Evolutionary conservation across 495 filamentous ascomycete genomes (phyloP), one percentile per base, ranked within the genome.

Genomic region (Barbatosphaeria neglecta): DNA sequence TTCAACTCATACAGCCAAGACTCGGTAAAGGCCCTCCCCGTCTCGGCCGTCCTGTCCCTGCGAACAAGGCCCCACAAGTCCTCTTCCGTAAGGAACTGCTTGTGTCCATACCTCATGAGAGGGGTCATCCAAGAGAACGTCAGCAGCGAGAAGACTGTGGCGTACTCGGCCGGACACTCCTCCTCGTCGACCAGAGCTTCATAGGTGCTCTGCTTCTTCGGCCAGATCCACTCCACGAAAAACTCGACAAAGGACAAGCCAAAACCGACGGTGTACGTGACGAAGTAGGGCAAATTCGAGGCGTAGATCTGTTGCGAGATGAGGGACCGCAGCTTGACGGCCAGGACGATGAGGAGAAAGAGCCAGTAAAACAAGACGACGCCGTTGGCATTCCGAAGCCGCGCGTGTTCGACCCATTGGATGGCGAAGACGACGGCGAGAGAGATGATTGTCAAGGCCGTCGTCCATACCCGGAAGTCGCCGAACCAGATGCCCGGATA

Each of bases 71-170:
- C 90, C 92, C 92, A 99, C 40, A 99, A 75, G 64, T 99, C 92
- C 49, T 99, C 87, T 64, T 99, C 90, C 5, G 87, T 95, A 43
- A 99, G 73, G 58, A 76, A 99, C 45, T 88, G 78, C 54, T 82
- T 85, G 65, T 99, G 96, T 16, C 93, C 93, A 66, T 82, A 81
- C 55, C 83, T 88, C 93, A 99, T 99, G 77, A 97, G 66, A 15
- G 90, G 88, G 0, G 93, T 99, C 87, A 99, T 95, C 93, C 93
- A 99, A 47, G 85, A 79, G 61, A 99, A 99, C 9, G 90, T 94
- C 24, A 99, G 77, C 33, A 86, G 78, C 9, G 90, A 95, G 66
- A 97, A 97, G 39, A 97, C 74, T 45, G 90, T 87, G 19, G 93
- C 89, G 66, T 94, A 93, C 69, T 97, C 90, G 27, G 83, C 81